Percentiles rank a stretch among this genome's conserved stretches.
phyloP scores from a whole-genome alignment of 163 green algal genomes.

The Chlorella variabilis region DNA sequence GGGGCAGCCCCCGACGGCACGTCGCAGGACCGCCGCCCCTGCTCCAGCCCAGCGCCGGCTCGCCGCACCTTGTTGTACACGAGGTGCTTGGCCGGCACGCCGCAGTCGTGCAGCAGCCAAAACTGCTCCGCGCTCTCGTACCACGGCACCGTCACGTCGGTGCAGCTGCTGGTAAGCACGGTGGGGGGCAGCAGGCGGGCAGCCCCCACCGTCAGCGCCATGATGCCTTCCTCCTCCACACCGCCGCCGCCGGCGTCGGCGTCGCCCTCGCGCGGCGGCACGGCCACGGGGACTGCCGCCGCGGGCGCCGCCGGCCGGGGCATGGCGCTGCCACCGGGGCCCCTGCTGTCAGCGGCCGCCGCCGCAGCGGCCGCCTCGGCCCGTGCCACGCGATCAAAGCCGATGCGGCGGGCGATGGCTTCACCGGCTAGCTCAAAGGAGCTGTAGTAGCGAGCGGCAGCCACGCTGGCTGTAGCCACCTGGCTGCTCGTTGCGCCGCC shows the following conservation, averaged over 20 bases:
- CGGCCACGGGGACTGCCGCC: neutral
- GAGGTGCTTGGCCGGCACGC: conserved; percentile 58
- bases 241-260: too few species aligned
- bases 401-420: conserved; percentile 34
- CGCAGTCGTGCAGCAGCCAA: conserved; percentile 54
- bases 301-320: neutral
- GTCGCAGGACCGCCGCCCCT: too few species aligned
- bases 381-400: conserved; percentile 28
- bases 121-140: conserved; percentile 65
- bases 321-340: neutral
- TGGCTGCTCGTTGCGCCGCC: too few species aligned
- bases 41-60: too few species aligned
- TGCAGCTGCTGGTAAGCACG: conserved; percentile 62
- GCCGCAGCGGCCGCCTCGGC: neutral
- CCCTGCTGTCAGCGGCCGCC: neutral
- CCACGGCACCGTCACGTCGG: conserved; percentile 69
- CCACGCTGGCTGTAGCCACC: neutral
- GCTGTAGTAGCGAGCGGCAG: neutral
- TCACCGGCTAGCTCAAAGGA: conserved; percentile 38
- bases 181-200: conserved; percentile 56
- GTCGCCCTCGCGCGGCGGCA: neutral
- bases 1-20: too few species aligned
- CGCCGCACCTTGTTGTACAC: conserved; percentile 59
- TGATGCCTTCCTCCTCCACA: neutral
- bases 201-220: conserved; percentile 18